A percentile compares a stretch with the other conserved stretches of the same genome.
Evolutionary conservation across 1,284 basidiomycete species (phyloP).

Genomic region (Tremellales sp.): DNA sequence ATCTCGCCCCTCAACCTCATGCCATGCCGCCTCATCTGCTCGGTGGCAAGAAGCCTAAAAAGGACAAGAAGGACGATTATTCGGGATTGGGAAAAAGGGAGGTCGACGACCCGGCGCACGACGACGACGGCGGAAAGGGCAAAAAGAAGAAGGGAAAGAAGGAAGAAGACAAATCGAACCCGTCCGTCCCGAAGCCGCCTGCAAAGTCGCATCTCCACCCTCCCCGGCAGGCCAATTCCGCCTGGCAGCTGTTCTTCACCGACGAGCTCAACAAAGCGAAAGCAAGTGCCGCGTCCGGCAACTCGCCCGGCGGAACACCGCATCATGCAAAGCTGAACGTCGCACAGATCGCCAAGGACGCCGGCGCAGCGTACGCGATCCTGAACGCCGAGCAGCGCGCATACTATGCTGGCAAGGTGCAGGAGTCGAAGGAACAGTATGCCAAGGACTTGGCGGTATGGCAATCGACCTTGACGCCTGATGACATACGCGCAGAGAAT

Average conservation of each 20-base stretch:
- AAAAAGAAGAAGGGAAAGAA: constrained; percentile 36
- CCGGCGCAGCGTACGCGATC: constrained; percentile 81
- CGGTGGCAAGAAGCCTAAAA: constrained; percentile 13
- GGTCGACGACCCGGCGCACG: constrained; percentile 19
- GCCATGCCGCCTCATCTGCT: constrained; percentile 5
- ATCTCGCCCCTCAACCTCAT: constrained; percentile 13
- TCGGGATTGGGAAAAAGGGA: constrained; percentile 33
- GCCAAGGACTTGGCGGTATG: constrained; percentile 79
- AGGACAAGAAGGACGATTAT: constrained; percentile 18
- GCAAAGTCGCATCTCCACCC: constrained; percentile 63
- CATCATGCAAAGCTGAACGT: constrained; percentile 76
- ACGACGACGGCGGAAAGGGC: constrained; percentile 33
- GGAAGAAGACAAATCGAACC: constrained; percentile 32
- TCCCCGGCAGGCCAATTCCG: constrained; percentile 87
- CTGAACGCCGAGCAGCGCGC: constrained; percentile 77
- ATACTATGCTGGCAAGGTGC: constrained; percentile 76
- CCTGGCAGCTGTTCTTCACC: constrained; percentile 96
- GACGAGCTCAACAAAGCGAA: constrained; percentile 92
- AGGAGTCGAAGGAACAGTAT: constrained; percentile 72
- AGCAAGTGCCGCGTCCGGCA: constrained; percentile 59
- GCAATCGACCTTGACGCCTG: constrained; percentile 84
- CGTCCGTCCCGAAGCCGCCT: constrained; percentile 40
- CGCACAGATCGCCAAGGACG: constrained; percentile 91
- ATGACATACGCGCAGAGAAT: constrained; percentile 93
- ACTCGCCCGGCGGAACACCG: constrained; percentile 54